These are phyloP conservation scores for Aegilops tauschii DNA, from an alignment of 176 grass and related monocot species.

Conservation along the genomic window DNA sequence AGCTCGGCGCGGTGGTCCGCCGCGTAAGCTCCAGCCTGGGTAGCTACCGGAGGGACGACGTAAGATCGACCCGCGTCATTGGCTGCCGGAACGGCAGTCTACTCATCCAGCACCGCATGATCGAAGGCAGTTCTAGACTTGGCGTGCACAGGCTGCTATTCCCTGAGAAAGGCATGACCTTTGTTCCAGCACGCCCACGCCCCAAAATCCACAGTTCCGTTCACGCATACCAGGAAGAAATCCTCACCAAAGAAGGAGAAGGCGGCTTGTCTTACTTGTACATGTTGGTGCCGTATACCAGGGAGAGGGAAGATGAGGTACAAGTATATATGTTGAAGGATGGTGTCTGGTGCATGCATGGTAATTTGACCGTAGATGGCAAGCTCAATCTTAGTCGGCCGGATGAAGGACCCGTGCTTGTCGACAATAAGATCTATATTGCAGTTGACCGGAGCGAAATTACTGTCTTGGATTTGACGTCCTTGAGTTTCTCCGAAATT, in stretches of 20 bases:
- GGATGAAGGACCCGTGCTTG: no score
- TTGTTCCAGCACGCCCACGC: neutral
- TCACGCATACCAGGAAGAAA: no score
- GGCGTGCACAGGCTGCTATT: neutral
- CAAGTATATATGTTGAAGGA: neutral
- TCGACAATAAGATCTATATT: no score
- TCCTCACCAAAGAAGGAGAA: no score
- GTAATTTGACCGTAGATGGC: neutral
- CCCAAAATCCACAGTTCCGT: neutral
- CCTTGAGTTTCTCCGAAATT: neutral
- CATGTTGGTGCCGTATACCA: no score
- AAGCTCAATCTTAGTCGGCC: no score
- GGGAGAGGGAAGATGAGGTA: neutral
- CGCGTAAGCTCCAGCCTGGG: neutral
- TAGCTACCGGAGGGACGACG: neutral
- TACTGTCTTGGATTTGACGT: neutral
- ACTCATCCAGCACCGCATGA: neutral
- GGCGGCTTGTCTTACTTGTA: no score
- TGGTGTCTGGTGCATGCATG: neutral
- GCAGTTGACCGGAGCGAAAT: no score
- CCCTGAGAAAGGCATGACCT: neutral
- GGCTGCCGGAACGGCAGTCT: neutral
- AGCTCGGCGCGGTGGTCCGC: neutral
- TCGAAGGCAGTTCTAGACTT: neutral
- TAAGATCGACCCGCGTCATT: neutral